Evolutionary conservation across 2,329 filamentous ascomycete species (phyloP), one percentile per base, ranked within the genome.

Genomic region (Drechslerella dactyloides): DNA sequence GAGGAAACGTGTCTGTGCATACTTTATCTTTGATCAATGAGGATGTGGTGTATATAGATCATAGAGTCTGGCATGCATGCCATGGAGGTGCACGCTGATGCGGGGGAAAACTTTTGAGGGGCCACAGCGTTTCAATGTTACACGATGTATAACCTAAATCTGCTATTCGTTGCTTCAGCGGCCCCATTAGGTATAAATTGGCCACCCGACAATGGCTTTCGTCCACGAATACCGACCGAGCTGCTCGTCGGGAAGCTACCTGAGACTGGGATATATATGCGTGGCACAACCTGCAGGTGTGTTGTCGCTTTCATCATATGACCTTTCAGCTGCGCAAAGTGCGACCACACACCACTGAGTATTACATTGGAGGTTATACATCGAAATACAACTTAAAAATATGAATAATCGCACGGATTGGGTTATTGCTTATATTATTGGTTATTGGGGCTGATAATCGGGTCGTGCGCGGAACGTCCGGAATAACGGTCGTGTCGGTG

Each of bases 71-170:
- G n/a, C n/a, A n/a, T n/a, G n/a, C n/a, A n/a, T n/a, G n/a, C n/a
- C n/a, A n/a, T 5, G 15, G 40, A 11, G 44, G 6, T 15, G 37
- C 11, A 42, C 15, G 37, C 5, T 15, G 37, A 13, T 42, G 37
- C 37, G 37, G 5, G 27, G 37, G 37, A 15, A 42, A 17, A 13
- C 37, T 13, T 19, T 5, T 48, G 8, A 19, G 44, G 15, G 15
- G 8, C 46, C 46, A 52, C 56, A 62, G 52, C 50, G 52, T 50
- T n/a, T 42, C 17, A 52, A 54, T 48, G 59, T 64, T 60, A 55
- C 66, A 70, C 66, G 66, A 70, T 70, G 66, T 64, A 35, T 24
- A 64, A 60, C 58, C 30, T 51, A 55, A 54, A 21, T 48, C 21
- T 70, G 59, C 19, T 56, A 70, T 70, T 70, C 66, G 66, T 53